Percentiles rank a stretch among this genome's conserved stretches.
Conservation (phyloP, 768 basidiomycete genomes). For the Boletus subcaerulescens region DNA sequence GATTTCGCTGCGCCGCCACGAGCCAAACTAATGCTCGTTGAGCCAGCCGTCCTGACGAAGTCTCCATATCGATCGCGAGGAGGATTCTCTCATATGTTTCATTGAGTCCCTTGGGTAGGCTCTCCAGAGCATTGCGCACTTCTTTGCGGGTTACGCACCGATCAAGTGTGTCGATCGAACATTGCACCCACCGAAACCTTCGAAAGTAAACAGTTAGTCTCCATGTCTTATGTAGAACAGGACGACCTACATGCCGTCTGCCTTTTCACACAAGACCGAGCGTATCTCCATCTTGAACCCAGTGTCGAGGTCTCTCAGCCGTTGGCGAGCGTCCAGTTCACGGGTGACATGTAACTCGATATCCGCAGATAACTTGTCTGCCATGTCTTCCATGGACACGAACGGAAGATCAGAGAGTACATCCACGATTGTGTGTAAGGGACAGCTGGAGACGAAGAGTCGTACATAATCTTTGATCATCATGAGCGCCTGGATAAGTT, state of each 20-base stretch:
- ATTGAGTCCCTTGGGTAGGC: not conserved
- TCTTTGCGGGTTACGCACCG: not conserved
- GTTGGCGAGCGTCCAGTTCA: not conserved
- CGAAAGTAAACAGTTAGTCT: not conserved
- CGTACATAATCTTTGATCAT: not conserved
- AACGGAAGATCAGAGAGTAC: not conserved
- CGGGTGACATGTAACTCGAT: not conserved
- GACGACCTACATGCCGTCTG: not conserved
- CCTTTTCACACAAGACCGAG: not conserved
- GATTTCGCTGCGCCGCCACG: not conserved
- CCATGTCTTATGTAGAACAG: no score
- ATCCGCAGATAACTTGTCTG: not conserved
- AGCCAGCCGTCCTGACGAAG: not conserved
- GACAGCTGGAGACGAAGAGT: constrained; percentile 2
- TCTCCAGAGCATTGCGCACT: not conserved
- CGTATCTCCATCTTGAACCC: not conserved
- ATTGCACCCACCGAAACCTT: constrained; percentile 4
- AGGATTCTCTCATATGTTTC: constrained; percentile 6
- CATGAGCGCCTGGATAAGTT: not conserved
- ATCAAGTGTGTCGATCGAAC: constrained; percentile 1
- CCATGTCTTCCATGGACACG: constrained; percentile 1
- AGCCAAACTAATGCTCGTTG: constrained; percentile 1
- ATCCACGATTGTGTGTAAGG: not conserved
- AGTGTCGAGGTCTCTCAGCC: not conserved
- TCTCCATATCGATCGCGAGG: not conserved